Conservation (phyloP, 257 asterid species). For the Nicotiana otophora region DNA sequence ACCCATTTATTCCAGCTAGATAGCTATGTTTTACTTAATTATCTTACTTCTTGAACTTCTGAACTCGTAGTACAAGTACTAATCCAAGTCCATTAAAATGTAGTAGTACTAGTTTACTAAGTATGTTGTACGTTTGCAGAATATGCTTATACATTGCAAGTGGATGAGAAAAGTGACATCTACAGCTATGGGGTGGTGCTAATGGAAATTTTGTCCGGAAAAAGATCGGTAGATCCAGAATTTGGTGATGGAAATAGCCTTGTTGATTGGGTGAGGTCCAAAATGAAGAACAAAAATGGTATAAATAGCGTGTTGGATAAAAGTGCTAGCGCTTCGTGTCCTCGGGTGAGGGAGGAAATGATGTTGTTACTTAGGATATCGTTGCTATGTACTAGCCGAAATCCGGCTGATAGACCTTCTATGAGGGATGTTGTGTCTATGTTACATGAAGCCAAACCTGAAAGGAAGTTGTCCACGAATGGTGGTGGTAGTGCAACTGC, state of each 20-base stretch:
- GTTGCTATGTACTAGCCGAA: conserved; percentile 67
- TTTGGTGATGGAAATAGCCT: conserved; percentile 85
- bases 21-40: too few relatives aligned
- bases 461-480: conserved; percentile 42
- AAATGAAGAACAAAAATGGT: conserved; percentile 40
- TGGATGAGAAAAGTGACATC: conserved; percentile 94
- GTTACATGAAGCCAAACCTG: conserved; percentile 79
- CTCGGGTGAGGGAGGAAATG: conserved; percentile 73
- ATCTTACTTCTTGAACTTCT: too few relatives aligned
- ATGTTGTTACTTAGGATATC: conserved; percentile 68
- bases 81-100: too few relatives aligned
- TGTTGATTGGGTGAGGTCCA: conserved; percentile 70
- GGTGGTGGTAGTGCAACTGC: conserved; percentile 13
- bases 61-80: too few relatives aligned
- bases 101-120: too few relatives aligned
- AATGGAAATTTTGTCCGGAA: conserved; percentile 75
- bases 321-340: conserved; percentile 59
- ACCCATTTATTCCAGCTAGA: too few relatives aligned
- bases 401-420: conserved; percentile 84
- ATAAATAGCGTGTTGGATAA: conserved; percentile 49
- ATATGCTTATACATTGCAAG: conserved; percentile 86
- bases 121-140: conserved; percentile 27
- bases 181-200: conserved; percentile 89
- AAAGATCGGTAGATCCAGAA: conserved; percentile 63
- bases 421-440: conserved; percentile 91